Base-by-base conservation (phyloP, 805 yeast species). In the Ogataea populi-albae region DNA sequence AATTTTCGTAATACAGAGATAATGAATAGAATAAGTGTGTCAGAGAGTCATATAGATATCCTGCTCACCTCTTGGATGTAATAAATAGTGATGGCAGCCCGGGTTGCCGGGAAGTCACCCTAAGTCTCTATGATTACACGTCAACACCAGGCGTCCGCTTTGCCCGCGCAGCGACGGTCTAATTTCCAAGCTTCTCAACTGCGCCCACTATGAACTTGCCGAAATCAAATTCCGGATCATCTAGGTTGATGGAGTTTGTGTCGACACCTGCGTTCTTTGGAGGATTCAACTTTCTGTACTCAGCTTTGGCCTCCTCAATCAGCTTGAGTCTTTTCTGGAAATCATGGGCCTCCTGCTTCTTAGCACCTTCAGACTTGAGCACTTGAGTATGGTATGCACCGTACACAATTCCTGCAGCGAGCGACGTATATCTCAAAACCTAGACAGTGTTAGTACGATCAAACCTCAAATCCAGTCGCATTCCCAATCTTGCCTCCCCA, bases 361-460 rank as follows among this genome's bases (percentile, higher is more conserved):
- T 71, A 30, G 62, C 66, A 42, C 82, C 88, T 37, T 72, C 71
- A 17, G 75, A 54, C 54, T 80, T 79, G 54, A 87, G 73, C 35
- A 72, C 64, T 58, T 75, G 68, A 65, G 94, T 85, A 73, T 87
- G 95, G 63, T 74, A 74, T 47, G 87, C 85, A 53, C 98, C 98
- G 68, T 86, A 86, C 44, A 77, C 73, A 40, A 89, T 70, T 64
- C 98, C 98, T 51, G 86, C 77, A 36, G 85, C 91, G 50, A 91
- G 75, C 37, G 94, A 82, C 50, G 95, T 71, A 81, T 93, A 91
- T 81, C 98, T 86, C 60, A 89, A 77, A 58, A 89, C 88, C 83
- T 84, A 22, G 11, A 22, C 23, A 11, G 10, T 21, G 23, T 21
- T 21, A 21, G 23, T 11, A 21, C 9, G 11, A 21, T 21, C 23